phyloP scores from a whole-genome alignment of 208 protist genomes.

The Leishmania gerbilli region DNA sequence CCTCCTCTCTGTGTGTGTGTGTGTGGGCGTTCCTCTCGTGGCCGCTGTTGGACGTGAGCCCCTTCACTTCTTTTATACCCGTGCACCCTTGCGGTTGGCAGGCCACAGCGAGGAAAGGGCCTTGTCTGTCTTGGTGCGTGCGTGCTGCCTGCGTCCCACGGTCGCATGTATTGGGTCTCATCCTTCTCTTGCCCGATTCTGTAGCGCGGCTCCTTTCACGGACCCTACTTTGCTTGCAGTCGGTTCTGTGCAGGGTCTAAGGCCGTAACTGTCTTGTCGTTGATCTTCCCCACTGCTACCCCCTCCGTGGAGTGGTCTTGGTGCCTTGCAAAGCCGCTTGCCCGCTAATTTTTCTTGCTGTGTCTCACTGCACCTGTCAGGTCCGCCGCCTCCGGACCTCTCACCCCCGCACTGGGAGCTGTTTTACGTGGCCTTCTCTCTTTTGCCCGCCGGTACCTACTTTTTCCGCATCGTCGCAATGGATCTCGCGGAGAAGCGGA shows the following conservation, averaged over 20 bases:
- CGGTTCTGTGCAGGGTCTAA: not conserved
- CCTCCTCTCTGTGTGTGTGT: too few species aligned
- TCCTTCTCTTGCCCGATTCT: not conserved
- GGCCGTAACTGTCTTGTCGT: not conserved
- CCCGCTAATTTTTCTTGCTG: not conserved
- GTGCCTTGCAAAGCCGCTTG: not conserved
- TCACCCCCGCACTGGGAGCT: not conserved
- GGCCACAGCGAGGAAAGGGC: not conserved
- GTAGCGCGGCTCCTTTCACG: not conserved
- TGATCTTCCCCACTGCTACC: not conserved
- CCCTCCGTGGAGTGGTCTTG: not conserved
- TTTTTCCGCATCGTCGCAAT: conserved; percentile 20
- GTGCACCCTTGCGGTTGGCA: not conserved
- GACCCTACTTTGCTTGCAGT: not conserved
- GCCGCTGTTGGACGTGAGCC: not conserved
- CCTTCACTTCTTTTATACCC: not conserved
- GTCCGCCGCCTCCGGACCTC: too few species aligned
- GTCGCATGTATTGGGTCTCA: not conserved
- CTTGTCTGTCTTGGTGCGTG: not conserved
- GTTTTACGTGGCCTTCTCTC: too few species aligned
- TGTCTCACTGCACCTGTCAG: not conserved
- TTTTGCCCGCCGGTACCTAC: too few species aligned
- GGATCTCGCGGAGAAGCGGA: conserved; percentile 67
- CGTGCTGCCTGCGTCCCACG: not conserved
- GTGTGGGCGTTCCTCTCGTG: not conserved